Evolutionary conservation across 2,329 filamentous ascomycete genomes (phyloP).

Genomic region (Emydomyces testavorans): DNA sequence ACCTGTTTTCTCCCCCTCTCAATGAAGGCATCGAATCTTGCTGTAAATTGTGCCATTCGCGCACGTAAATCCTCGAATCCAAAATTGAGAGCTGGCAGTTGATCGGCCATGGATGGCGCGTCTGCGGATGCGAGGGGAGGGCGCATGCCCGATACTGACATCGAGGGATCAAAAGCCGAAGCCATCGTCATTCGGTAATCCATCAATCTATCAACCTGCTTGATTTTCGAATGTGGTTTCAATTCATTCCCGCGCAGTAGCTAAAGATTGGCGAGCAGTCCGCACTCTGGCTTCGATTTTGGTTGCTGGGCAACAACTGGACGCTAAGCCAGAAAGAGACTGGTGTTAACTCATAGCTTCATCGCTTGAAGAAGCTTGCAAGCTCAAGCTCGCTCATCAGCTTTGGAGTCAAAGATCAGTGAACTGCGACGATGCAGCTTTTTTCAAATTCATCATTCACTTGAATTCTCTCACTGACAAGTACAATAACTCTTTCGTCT

Average conservation of each 20-base stretch:
- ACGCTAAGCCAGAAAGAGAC: no score
- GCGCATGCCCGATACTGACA: slow-evolving; percentile 44
- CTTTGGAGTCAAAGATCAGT: background rate
- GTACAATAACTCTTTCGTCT: background rate
- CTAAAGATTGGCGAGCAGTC: no score
- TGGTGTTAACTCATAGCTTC: no score
- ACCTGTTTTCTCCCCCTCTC: slow-evolving; percentile 82
- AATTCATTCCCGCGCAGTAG: no score
- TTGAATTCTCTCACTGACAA: background rate
- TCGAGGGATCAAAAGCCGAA: slow-evolving; percentile 44
- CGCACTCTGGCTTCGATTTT: no score
- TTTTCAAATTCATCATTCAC: background rate
- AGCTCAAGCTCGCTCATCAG: background rate
- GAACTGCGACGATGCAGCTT: background rate
- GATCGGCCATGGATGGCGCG: slow-evolving; percentile 51
- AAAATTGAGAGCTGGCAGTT: slow-evolving; percentile 81
- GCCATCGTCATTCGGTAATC: background rate
- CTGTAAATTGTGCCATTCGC: slow-evolving; percentile 86
- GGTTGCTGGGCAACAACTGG: slow-evolving; percentile 10
- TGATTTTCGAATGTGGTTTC: background rate
- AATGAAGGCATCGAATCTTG: slow-evolving; percentile 85
- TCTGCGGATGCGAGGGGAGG: slow-evolving; percentile 42
- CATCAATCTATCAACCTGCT: background rate
- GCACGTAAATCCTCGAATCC: slow-evolving; percentile 92
- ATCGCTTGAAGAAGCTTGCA: no score